These are phyloP conservation scores for Debaryomyces tyrocola DNA, from an alignment of 805 yeast genomes.

Conservation along the genomic window DNA sequence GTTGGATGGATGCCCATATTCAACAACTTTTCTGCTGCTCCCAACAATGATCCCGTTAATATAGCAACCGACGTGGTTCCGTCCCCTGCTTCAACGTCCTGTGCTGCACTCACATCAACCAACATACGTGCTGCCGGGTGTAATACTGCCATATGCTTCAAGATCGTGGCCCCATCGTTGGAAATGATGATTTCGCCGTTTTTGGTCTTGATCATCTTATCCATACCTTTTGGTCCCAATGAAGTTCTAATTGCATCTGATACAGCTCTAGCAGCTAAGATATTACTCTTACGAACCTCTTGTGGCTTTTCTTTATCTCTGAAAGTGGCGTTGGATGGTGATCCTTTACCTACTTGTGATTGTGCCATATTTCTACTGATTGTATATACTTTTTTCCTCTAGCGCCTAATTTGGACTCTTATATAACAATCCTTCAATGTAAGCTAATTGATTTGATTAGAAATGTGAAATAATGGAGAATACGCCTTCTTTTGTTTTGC, in stretches of 20 bases:
- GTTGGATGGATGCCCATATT: constrained; percentile 95
- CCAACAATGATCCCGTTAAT: constrained; percentile 88
- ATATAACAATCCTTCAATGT: neutral
- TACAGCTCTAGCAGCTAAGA: constrained; percentile 90
- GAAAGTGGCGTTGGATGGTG: constrained; percentile 82
- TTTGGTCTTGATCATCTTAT: constrained; percentile 95
- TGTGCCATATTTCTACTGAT: constrained; percentile 9
- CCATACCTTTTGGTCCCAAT: constrained; percentile 99
- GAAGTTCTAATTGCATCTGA: constrained; percentile 95
- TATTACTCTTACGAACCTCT: constrained; percentile 87
- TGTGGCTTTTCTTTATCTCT: constrained; percentile 93
- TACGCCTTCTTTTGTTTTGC: no score
- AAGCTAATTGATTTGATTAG: neutral
- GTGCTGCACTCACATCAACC: constrained; percentile 96
- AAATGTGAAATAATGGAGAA: neutral
- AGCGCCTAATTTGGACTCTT: neutral
- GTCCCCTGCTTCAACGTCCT: constrained; percentile 99
- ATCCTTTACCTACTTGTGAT: constrained; percentile 15
- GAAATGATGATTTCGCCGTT: constrained; percentile 91
- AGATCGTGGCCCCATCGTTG: constrained; percentile 96
- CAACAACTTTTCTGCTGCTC: constrained; percentile 90
- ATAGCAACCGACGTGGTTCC: constrained; percentile 98
- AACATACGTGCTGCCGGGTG: constrained; percentile 98
- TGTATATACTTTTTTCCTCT: neutral
- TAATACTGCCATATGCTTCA: constrained; percentile 95